Evolutionary conservation across 495 filamentous ascomycete genomes (phyloP), one percentile per base, ranked within the genome.

Genomic region (Trypethelium eluteriae): DNA sequence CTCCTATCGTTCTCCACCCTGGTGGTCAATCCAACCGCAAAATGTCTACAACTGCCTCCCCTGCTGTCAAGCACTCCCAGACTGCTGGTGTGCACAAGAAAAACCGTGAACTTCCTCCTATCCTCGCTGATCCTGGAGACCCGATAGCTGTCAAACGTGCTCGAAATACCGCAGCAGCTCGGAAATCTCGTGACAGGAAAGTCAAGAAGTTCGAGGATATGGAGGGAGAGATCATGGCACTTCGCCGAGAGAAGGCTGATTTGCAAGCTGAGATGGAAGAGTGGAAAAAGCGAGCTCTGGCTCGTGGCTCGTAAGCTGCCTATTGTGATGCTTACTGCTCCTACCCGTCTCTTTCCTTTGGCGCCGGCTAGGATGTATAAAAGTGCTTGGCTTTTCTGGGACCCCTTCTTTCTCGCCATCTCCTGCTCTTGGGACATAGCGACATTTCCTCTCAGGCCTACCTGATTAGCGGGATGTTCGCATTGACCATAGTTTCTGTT

Each of bases 161-260:
- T 41, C 88, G 93, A 66, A 98, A 98, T 77, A 98, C 94, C 14
- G 82, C 93, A 77, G 94, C 94, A 57, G 94, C 94, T 68, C 90
- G 94, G 53, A 97, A 97, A 77, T 97, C 93, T 47, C 89, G 94
- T 12, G 86, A 90, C 67, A 88, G 90, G 70, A 93, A 94, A 78
- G 80, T 90, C 7, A 80, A 86, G 70, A 85, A 86, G 63, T 81
- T 90, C 64, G 83, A 87, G 9, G 82, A 81, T 47, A 79, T 95
- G 67, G 82, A 86, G 72, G 72, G 68, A 5, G 75, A 79, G 62
- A 85, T 87, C 65, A 77, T 72, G 49, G 75, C 81, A 62, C 63
- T 65, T 12, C 12, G 16, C 6, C 12, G 32, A 14, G 63, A 50
- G 34, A 32, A 35, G 46, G 32, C 67, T n/a, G 65, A 67, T 61